These are phyloP conservation scores for Chytridium lagenaria DNA, from an alignment of 371 early-diverging fungal species.

Conservation along the genomic window DNA sequence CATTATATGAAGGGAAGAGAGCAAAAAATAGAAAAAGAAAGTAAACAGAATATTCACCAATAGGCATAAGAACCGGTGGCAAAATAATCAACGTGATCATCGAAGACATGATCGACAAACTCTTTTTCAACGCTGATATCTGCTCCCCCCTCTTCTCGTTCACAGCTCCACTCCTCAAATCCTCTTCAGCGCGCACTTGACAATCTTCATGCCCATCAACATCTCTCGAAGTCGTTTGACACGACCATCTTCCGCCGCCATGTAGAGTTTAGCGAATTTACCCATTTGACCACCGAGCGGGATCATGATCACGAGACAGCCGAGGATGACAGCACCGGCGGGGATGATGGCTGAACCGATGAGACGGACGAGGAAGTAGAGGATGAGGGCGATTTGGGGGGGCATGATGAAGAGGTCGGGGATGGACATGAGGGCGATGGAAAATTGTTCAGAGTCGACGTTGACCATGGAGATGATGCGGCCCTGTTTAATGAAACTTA, in stretches of 20 bases:
- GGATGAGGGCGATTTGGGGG: constrained; percentile 10
- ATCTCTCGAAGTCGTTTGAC: constrained; percentile 33
- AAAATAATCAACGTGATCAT: constrained; percentile 9
- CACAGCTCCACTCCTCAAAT: constrained; percentile 25
- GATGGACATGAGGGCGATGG: neutral
- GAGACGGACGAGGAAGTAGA: constrained; percentile 20
- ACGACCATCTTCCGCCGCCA: constrained; percentile 15
- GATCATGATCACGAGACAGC: neutral
- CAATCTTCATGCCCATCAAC: constrained; percentile 35
- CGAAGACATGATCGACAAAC: neutral
- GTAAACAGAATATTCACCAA: constrained; percentile 26
- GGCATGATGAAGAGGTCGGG: neutral
- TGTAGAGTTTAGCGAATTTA: neutral
- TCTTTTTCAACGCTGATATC: constrained; percentile 6
- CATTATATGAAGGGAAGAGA: no score
- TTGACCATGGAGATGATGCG: neutral
- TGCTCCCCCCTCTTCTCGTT: constrained; percentile 29
- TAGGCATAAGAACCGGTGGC: constrained; percentile 39
- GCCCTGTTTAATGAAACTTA: neutral
- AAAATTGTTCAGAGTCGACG: neutral
- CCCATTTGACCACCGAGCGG: neutral
- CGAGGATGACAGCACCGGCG: constrained; percentile 20
- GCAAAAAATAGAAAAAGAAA: no score
- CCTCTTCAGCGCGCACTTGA: constrained; percentile 43
- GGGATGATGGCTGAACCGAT: constrained; percentile 26